phyloP scores from a whole-genome alignment of 371 early-diverging fungal species.

The Mucor racemosus region DNA sequence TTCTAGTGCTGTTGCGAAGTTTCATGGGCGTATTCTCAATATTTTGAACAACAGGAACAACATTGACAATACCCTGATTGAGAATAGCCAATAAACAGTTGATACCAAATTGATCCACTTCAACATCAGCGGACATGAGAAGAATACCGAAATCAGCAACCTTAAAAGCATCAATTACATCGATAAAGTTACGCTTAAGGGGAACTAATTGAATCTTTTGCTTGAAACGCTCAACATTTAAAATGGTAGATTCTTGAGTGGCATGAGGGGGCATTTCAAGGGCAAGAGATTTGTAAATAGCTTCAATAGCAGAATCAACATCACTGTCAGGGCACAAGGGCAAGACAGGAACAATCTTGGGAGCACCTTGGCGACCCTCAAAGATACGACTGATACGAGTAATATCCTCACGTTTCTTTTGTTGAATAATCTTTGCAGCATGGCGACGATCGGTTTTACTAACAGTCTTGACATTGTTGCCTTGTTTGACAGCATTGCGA shows the following conservation, averaged over 20 bases:
- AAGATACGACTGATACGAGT: slow-evolving; percentile 76
- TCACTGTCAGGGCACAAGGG: slow-evolving; percentile 86
- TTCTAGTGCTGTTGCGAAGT: slow-evolving; percentile 74
- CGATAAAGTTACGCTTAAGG: slow-evolving; percentile 66
- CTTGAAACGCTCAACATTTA: slow-evolving; percentile 74
- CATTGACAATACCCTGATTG: slow-evolving; percentile 84
- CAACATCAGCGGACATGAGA: slow-evolving; percentile 85
- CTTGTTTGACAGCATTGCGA: slow-evolving; percentile 63
- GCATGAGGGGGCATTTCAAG: slow-evolving; percentile 44
- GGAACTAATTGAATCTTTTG: slow-evolving; percentile 84
- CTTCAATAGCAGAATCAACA: slow-evolving; percentile 54
- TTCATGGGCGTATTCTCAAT: slow-evolving; percentile 69
- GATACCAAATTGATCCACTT: slow-evolving; percentile 93
- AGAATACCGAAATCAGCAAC: slow-evolving; percentile 91
- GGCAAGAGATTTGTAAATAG: slow-evolving; percentile 61
- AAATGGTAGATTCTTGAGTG: slow-evolving; percentile 23
- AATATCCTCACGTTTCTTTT: slow-evolving; percentile 81
- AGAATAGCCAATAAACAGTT: slow-evolving; percentile 79
- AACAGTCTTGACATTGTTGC: slow-evolving; percentile 41
- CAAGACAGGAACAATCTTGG: slow-evolving; percentile 81
- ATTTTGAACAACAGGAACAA: slow-evolving; percentile 75
- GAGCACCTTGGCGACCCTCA: slow-evolving; percentile 80
- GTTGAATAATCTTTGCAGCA: slow-evolving; percentile 78
- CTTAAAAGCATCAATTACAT: slow-evolving; percentile 87
- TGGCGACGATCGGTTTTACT: slow-evolving; percentile 86